These are phyloP conservation scores for Beta vulgaris DNA, from an alignment of 148 eudicot species.

Conservation along the genomic window DNA sequence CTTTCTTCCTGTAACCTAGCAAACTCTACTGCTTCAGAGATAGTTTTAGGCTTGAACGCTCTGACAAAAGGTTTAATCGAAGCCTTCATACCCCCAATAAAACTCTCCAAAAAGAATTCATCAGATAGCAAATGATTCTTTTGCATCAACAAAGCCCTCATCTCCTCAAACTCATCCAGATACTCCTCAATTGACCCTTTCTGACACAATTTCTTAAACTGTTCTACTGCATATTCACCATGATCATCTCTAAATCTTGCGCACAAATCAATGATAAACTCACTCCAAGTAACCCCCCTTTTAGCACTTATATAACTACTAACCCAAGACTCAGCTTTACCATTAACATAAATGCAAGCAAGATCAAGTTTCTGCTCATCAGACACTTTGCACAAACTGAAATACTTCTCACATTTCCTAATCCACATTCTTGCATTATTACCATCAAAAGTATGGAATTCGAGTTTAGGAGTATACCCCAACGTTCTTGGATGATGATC, in stretches of 20 bases:
- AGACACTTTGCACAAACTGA: no score
- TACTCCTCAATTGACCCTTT: not conserved
- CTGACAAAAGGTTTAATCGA: not conserved
- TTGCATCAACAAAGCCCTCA: not conserved
- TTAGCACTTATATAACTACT: not conserved
- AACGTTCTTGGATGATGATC: no score
- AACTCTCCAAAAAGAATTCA: not conserved
- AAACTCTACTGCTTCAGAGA: not conserved
- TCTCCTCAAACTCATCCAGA: not conserved
- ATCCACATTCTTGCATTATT: no score
- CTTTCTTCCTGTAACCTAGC: not conserved
- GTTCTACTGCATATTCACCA: not conserved
- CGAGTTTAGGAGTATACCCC: no score
- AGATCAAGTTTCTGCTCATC: no score
- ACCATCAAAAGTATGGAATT: no score
- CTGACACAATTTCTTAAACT: not conserved
- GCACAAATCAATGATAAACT: not conserved
- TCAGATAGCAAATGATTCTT: not conserved
- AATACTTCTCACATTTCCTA: no score
- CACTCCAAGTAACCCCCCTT: not conserved
- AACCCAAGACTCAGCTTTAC: not conserved
- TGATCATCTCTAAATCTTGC: not conserved
- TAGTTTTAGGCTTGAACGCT: not conserved
- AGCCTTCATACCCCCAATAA: not conserved
- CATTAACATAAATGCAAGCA: no score